A percentile compares a stretch with the other conserved stretches of the same genome.
Conservation (phyloP, 1,284 basidiomycete species). For the Apiotrichum sp. region DNA sequence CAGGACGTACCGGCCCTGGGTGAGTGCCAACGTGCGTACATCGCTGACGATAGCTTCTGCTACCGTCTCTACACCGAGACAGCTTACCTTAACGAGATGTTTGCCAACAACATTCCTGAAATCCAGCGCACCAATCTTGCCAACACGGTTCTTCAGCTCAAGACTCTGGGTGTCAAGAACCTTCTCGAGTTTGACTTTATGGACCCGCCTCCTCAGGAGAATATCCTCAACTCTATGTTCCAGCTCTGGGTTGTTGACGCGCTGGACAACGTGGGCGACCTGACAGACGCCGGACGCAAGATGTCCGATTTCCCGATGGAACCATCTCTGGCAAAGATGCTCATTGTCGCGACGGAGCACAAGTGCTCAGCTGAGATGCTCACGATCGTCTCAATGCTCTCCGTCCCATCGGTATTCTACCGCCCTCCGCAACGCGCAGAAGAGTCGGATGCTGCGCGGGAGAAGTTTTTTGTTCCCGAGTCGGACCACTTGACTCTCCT, state of each 20-base stretch:
- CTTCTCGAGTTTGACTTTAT: conserved; percentile 98
- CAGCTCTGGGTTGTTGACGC: conserved; percentile 98
- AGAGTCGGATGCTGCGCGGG: conserved; percentile 90
- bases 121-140: conserved; percentile 97
- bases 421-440: conserved; percentile 91
- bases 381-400: conserved; percentile 98
- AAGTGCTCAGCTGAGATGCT: conserved; percentile 92
- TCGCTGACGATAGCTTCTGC: conserved; percentile 60
- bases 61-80: conserved; percentile 96
- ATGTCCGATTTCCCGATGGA: conserved; percentile 99
- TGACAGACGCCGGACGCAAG: conserved; percentile 84
- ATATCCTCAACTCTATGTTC: conserved; percentile 97
- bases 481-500: conserved; percentile 93
- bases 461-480: conserved; percentile 98
- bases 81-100: conserved; percentile 91
- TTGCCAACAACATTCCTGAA: conserved; percentile 95
- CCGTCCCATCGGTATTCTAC: conserved; percentile 94
- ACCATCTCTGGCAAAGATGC: conserved; percentile 96
- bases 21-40: conserved; percentile 45
- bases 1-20: conserved; percentile 92
- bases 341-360: conserved; percentile 91
- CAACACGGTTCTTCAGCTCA: conserved; percentile 90
- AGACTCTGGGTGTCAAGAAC: conserved; percentile 89
- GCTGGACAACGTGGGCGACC: conserved; percentile 92
- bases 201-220: conserved; percentile 86